phyloP scores from a whole-genome alignment of 2,329 filamentous ascomycete genomes.

The Calonectria naviculata region DNA sequence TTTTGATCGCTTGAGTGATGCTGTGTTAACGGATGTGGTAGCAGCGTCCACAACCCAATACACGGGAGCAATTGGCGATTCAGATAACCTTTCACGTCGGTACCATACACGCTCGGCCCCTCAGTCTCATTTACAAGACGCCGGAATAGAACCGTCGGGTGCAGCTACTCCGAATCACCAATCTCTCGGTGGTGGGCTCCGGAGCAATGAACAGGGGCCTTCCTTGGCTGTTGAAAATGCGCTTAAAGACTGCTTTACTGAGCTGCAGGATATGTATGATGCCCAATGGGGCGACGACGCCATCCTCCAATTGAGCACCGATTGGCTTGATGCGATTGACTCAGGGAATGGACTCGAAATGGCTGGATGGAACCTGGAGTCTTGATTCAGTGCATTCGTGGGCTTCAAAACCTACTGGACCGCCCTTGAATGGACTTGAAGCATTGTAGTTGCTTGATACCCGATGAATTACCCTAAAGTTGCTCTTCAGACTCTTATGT shows the following conservation, averaged over 20 bases:
- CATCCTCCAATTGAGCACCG: slow-evolving; percentile 35
- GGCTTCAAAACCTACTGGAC: not conserved
- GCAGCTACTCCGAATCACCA: not conserved
- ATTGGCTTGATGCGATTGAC: slow-evolving; percentile 34
- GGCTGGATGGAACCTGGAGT: not conserved
- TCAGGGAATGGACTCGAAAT: not conserved
- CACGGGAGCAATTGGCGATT: not conserved
- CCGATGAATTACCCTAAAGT: not conserved
- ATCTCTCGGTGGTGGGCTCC: not conserved
- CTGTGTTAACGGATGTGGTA: slow-evolving; percentile 48
- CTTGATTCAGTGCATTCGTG: not conserved
- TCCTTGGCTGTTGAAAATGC: slow-evolving; percentile 22
- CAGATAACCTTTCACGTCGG: not conserved
- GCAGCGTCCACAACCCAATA: not conserved
- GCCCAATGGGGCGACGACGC: slow-evolving; percentile 37
- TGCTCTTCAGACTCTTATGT: not conserved
- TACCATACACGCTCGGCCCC: not conserved
- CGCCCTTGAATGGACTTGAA: not conserved
- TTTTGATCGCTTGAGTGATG: slow-evolving; percentile 55
- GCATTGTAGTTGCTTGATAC: not conserved
- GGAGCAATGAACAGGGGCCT: not conserved
- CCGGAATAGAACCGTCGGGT: not conserved
- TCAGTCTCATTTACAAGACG: not conserved
- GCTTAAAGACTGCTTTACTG: slow-evolving; percentile 23
- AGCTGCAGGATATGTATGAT: slow-evolving; percentile 35